Base-by-base conservation (phyloP, 2,329 filamentous ascomycete species). In the Cryoendolithus antarcticus region DNA sequence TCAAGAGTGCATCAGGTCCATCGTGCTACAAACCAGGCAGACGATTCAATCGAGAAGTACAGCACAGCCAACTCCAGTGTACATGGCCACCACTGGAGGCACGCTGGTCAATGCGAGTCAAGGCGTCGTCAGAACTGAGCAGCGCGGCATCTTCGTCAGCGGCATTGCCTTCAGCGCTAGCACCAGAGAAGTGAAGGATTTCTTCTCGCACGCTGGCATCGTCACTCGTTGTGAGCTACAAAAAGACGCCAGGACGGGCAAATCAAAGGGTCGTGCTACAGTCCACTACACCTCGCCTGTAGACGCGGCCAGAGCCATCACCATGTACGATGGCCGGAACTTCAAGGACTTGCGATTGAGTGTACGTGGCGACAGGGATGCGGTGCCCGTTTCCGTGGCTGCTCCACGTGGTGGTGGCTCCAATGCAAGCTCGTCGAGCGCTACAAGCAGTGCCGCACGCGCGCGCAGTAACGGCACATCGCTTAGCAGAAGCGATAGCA, bases 91-190 rank as follows among this genome's bases (percentile, higher is more conserved):
- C 9, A 15, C 45, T n/a, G 44, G 41, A 3, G 53, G 54, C n/a
- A 38, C 47, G 6, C 49, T 47, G 7, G 42, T 54, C 19, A 58
- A 56, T 39, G 44, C 44, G 19, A 43, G 33, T 7, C 37, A 50
- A 21, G 54, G 54, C 10, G 33, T 39, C 8, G 43, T 54, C 7
- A 42, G 41, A 9, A 53, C 45, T 10, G 52, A 56, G 41, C 41
- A 45, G 9, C 49, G 53, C 8, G 53, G 53, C 6, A 42, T 58
- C 32, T 56, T 56, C 38, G 49, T 57, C 27, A 49, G 42, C 11
- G 45, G 44, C 10, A 41, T 58, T 4, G 48, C 46, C 46, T 56
- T 44, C 49, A 49, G 50, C 44, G 49, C 52, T 11, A 39, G 42
- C n/a, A 37, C 42, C 8, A 43, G 42, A 12, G 53, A 56, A 11